Base-by-base conservation (phyloP, 2,329 filamentous ascomycete species). In the Trichocomaceae sp. region DNA sequence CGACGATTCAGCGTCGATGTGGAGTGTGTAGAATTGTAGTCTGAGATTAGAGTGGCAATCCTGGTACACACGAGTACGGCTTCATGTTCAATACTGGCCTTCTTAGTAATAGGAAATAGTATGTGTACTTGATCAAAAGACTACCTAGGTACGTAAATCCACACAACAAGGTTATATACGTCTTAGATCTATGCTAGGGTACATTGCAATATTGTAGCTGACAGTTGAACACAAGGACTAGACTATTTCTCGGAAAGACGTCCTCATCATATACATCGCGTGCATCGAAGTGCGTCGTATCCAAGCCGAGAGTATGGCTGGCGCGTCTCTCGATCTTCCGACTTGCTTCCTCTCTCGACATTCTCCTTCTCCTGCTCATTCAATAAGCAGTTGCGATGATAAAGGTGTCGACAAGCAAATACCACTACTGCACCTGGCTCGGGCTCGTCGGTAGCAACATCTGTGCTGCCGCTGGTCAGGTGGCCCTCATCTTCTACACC, bases 391-490 rank as follows among this genome's bases (percentile, higher is more conserved):
- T 65, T 66, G 22, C 69, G 72, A 62, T 78, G 76, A 62, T 76
- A 78, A 48, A 77, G 57, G 64, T 78, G 76, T 52, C 76, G 69
- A 62, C 76, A 78, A 9, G 74, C 71, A 61, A 78, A 78, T 15
- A 77, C 69, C 33, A 78, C 67, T 23, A 75, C 62, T 0, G 75
- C 67, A 47, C 61, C 63, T 19, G 55, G 37, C 10, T 52, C 55
- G 22, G 26, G 13, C 33, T 49, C 44, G 47, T 3, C 50, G 33
- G 47, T 20, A 31, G 35, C 23, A 17, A 39, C 44, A 12, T 52
- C 39, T 47, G 45, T 42, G 20, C 41, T 31, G 39, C 17, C 45
- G 52, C 44, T 60, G 12, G 54, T 52, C 37, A 56, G 31, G 29
- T 56, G 47, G 22, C 37, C 49, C 19, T 49, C 62, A 57, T 59